Conservation (phyloP, 2,329 filamentous ascomycete genomes). For the Claviceps sorghi region DNA sequence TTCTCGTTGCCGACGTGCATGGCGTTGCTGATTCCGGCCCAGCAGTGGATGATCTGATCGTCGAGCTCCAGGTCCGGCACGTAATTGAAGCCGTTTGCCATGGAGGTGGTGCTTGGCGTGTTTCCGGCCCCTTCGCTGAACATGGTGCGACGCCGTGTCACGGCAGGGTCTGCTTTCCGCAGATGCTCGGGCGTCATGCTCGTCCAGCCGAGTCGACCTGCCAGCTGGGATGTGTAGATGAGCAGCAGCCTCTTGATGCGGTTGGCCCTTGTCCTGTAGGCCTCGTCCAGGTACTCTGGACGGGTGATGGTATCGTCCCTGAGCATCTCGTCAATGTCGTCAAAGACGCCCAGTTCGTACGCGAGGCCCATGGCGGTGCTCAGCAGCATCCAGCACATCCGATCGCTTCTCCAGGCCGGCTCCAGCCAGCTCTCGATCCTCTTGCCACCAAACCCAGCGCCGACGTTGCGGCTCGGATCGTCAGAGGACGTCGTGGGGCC, state of each 20-base stretch:
- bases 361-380: constrained; percentile 81
- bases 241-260: constrained; percentile 77
- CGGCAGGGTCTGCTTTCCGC: constrained; percentile 41
- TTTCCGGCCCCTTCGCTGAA: constrained; percentile 33
- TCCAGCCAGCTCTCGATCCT: constrained; percentile 93
- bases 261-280: constrained; percentile 60
- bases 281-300: constrained; percentile 58
- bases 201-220: constrained; percentile 78
- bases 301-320: constrained; percentile 43
- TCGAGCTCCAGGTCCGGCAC: constrained; percentile 52
- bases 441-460: constrained; percentile 58
- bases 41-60: constrained; percentile 67
- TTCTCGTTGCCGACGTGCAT: constrained; percentile 86
- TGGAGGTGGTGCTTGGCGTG: constrained; percentile 41
- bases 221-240: constrained; percentile 88
- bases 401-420: constrained; percentile 84
- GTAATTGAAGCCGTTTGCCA: constrained; percentile 48
- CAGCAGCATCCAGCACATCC: constrained; percentile 96
- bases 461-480: constrained; percentile 17
- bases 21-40: constrained; percentile 82
- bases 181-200: constrained; percentile 73
- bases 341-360: constrained; percentile 91
- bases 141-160: constrained; percentile 33
- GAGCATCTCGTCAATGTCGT: constrained; percentile 63
- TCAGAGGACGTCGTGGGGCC: constrained; percentile 25